These are phyloP conservation scores for Rheum nobile DNA, from an alignment of 148 eudicot species.

Conservation along the genomic window DNA sequence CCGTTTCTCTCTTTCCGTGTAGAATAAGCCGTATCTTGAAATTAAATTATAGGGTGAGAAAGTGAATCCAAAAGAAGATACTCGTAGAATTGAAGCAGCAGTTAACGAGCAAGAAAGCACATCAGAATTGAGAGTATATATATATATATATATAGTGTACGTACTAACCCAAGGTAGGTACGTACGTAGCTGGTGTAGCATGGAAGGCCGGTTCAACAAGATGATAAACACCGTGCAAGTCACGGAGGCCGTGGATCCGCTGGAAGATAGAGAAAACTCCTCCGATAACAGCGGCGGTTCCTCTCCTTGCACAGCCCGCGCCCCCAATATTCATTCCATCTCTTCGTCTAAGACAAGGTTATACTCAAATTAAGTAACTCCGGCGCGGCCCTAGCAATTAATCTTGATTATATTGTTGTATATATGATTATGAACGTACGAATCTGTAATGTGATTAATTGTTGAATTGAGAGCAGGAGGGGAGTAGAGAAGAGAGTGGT, in stretches of 20 bases:
- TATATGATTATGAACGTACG: not conserved
- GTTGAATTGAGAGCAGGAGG: not conserved
- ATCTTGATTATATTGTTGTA: not conserved
- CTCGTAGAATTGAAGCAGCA: not conserved
- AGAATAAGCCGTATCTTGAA: not conserved
- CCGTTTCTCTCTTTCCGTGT: not conserved
- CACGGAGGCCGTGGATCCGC: not conserved
- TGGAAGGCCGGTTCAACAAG: not conserved
- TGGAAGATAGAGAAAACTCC: conserved; percentile 1
- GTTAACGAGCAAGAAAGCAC: not conserved
- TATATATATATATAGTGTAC: no score
- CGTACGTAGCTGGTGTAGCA: no score
- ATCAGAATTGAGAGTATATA: not conserved
- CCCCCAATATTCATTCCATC: not conserved
- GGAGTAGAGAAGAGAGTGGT: conserved; percentile 8
- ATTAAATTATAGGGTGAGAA: not conserved
- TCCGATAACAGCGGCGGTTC: conserved; percentile 3
- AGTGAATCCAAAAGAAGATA: not conserved
- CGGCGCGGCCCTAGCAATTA: no score
- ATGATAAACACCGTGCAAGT: not conserved
- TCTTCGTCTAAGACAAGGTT: conserved; percentile 5
- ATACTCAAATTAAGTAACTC: no score
- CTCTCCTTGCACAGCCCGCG: not conserved
- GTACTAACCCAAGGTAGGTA: no score
- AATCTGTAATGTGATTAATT: not conserved